phyloP scores from a whole-genome alignment of 208 protist species.

The Angomonas ambiguus region DNA sequence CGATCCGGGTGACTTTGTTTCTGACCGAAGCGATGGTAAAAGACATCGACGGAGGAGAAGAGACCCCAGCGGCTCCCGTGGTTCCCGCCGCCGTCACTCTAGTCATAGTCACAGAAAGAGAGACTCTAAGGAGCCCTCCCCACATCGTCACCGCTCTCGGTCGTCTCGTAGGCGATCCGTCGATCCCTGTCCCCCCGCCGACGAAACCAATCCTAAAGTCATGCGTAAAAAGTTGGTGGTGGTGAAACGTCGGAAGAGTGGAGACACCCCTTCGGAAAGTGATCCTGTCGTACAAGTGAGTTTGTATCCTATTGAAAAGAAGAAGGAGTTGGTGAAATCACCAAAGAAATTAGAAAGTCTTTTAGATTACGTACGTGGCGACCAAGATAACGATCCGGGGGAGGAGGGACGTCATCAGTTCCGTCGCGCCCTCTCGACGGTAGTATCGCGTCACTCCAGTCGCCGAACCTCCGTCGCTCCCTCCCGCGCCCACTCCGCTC shows the following conservation, averaged over 20 bases:
- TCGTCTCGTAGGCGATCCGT: not conserved
- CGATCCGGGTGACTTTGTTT: not conserved
- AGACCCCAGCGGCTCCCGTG: not conserved
- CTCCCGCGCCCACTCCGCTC: not conserved
- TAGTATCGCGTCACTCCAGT: slow-evolving; percentile 27
- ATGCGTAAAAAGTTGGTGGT: slow-evolving; percentile 58
- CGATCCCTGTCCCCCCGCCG: not conserved
- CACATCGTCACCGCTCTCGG: not conserved
- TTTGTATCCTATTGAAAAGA: slow-evolving; percentile 28
- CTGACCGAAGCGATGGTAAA: not conserved
- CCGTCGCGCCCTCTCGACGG: slow-evolving; percentile 32
- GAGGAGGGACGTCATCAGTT: slow-evolving; percentile 23
- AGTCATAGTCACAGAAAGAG: not conserved
- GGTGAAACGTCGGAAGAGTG: slow-evolving; percentile 27
- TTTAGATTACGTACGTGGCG: slow-evolving; percentile 19
- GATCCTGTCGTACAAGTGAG: slow-evolving; percentile 33
- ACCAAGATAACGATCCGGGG: not conserved
- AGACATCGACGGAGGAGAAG: not conserved
- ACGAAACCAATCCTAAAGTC: slow-evolving; percentile 5
- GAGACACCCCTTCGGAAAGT: slow-evolving; percentile 21
- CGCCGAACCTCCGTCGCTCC: slow-evolving; percentile 26
- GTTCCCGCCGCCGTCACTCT: not conserved
- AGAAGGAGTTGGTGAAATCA: slow-evolving; percentile 8
- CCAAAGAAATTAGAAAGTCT: slow-evolving; percentile 24
- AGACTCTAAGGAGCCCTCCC: not conserved